Base-by-base conservation (phyloP, 1,284 basidiomycete genomes). In the Cutaneotrichosporon cavernicola region DNA sequence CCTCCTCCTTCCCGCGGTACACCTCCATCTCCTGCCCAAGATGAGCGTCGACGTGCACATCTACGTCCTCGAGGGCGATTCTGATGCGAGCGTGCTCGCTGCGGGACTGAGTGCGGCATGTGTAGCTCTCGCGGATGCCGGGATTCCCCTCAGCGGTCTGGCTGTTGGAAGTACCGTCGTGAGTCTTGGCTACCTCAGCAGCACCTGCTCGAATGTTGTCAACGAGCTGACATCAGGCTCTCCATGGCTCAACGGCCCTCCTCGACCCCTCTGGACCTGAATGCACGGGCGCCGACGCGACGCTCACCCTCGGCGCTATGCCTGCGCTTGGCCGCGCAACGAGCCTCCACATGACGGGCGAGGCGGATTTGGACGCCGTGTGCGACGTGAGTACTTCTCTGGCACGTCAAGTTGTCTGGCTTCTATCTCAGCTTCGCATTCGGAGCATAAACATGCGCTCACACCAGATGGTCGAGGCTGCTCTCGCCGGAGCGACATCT, bases 41-140 rank as follows among this genome's bases (percentile, higher is more conserved):
- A 91, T 93, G 0, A 89, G 89, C 9, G 88, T 99, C 71, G 97
- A 99, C 80, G 83, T 98, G 34, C 95, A 91, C 79, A 81, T 99
- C 52, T 90, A 89, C 16, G 85, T 99, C 22, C 88, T 99, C 40
- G 94, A 99, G 80, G 89, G 89, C 11, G 94, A 97, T 75, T 90
- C 91, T 4, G 84, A 90, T 18, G 89, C 93, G 73, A 87, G 88
- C 26, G 91, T 92, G 68, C 84, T 95, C n/a, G 86, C 90, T 0
- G 86, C 91, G 5, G 92, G 90, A 0, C 84, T 90, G 14, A 87
- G 92, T 5, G 95, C 95, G 13, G 92, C 94, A 0, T 92, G 90
- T 70, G 88, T 91, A 1, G 95, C 97, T 0, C 84, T 99, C 6
- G 79, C 79, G 5, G 79, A 80, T 56, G 80, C 79, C 0, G 80